Evolutionary conservation across 257 asterid species (phyloP), one percentile per base, ranked within the genome.

Genomic region (Solanum sejunctum): DNA sequence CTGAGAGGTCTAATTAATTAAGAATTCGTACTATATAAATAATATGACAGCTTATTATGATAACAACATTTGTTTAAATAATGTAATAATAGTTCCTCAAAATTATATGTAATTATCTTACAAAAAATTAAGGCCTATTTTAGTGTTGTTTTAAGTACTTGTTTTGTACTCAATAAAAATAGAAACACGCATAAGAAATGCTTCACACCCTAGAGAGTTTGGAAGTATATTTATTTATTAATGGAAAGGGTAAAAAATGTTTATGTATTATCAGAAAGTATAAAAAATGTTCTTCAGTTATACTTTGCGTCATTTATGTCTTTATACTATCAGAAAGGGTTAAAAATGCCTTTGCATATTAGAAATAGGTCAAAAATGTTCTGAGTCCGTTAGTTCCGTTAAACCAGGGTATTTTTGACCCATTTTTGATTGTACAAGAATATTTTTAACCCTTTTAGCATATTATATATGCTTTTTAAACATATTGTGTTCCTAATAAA

Each of bases 241-340:
- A 32, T 28, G 32, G 36, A 3, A 32, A 32, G 3, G 36, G 3
- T 28, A 3, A 28, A 28, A 28, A 28, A 32, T 32, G 36, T 32
- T 0, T 0, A 2, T 32, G 36, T 32, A 32, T 0, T 3, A 28
- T 28, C 0, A 28, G 32, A 28, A 28, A 28, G 2, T 0, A 32
- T 32, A 32, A 32, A 32, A 32, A 32, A 32, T 32, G 2, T 28
- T 0, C 2, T 28, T 2, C 1, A 2, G 1, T 28, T 28, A 2
- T 28, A 28, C 2, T 28, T 28, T 28, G 32, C 2, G 32, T 2
- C 0, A 2, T 28, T 28, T 28, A 28, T 28, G 32, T 28, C 2
- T 2, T 28, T 28, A 28, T 28, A 28, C 32, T 28, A 28, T 28
- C 32, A 28, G 2, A 28, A 28, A 28, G 32, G 2, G 32, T 28